These are phyloP conservation scores for Raphanus sativus DNA, from an alignment of 345 rosid species.

Conservation along the genomic window DNA sequence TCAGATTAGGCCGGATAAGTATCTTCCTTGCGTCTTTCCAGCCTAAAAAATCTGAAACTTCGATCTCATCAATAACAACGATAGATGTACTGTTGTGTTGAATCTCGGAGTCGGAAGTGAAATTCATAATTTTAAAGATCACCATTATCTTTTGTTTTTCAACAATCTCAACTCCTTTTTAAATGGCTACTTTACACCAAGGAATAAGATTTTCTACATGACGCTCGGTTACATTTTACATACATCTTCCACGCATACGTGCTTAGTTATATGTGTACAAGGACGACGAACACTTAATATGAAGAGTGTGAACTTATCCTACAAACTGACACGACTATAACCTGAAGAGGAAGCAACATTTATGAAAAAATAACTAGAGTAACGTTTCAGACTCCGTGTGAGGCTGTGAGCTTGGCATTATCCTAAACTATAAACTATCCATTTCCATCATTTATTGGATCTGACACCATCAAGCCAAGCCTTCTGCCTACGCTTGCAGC, in stretches of 20 bases:
- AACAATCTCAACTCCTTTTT: slow-evolving; percentile 3
- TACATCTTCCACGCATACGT: slow-evolving; percentile 3
- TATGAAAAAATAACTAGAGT: slow-evolving; percentile 25
- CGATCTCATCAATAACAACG: too few relatives aligned
- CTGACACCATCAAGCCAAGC: slow-evolving; percentile 45
- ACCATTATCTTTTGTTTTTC: not conserved
- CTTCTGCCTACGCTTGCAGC: slow-evolving; percentile 2
- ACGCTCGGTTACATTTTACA: slow-evolving; percentile 7
- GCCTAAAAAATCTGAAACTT: too few relatives aligned
- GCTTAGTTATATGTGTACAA: slow-evolving; percentile 25
- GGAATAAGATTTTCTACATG: not conserved
- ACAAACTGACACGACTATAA: slow-evolving; percentile 24
- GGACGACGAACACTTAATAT: not conserved
- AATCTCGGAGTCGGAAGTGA: too few relatives aligned
- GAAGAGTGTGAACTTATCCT: not conserved
- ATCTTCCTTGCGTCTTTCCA: not conserved
- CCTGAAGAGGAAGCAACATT: slow-evolving; percentile 49
- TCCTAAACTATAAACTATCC: slow-evolving; percentile 27
- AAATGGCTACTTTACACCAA: slow-evolving; percentile 8
- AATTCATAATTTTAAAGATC: too few relatives aligned
- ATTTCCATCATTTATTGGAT: slow-evolving; percentile 34
- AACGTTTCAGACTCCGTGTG: slow-evolving; percentile 21
- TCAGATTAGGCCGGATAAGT: not conserved
- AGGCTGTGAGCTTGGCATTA: slow-evolving; percentile 26
- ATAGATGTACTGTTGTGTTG: too few relatives aligned